Conservation (phyloP, 352 stramenopile species). For the Phytophthora palmivora region DNA sequence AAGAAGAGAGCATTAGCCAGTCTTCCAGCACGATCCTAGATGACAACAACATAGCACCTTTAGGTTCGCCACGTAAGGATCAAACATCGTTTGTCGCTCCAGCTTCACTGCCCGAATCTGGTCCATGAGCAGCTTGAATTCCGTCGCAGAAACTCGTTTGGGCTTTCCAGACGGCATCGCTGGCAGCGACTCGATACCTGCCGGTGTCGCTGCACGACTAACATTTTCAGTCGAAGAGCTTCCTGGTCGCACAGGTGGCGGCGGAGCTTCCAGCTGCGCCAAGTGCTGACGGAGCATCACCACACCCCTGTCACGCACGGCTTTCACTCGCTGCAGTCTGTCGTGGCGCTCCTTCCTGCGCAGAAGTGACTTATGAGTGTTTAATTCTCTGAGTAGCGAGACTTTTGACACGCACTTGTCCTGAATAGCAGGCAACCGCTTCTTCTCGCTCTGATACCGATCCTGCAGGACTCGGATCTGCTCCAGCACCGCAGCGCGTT, state of each 20-base stretch:
- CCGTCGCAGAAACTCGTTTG: constrained; percentile 15
- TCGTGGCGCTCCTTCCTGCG: constrained; percentile 53
- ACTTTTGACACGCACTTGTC: constrained; percentile 51
- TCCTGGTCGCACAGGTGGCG: constrained; percentile 18
- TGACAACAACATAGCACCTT: constrained; percentile 41
- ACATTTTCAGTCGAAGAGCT: constrained; percentile 3
- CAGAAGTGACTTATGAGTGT: constrained; percentile 12
- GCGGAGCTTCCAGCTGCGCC: constrained; percentile 31
- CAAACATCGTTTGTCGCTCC: constrained; percentile 42
- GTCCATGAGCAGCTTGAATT: constrained; percentile 53
- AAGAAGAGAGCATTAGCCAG: not conserved
- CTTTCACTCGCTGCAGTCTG: constrained; percentile 52
- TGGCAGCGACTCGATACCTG: constrained; percentile 19
- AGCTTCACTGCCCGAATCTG: constrained; percentile 51
- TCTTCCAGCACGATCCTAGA: not conserved
- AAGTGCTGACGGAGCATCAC: constrained; percentile 36
- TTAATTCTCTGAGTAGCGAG: not conserved
- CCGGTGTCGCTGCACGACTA: constrained; percentile 12
- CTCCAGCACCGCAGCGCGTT: constrained; percentile 38
- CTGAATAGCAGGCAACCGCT: constrained; percentile 45
- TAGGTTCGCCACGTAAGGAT: constrained; percentile 61
- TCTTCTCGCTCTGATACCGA: constrained; percentile 55
- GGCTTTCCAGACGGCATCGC: constrained; percentile 1
- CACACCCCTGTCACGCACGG: constrained; percentile 33
- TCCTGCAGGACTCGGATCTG: constrained; percentile 46